Conservation (phyloP, 176 grass and related monocot genomes). For the Elaeis guineensis region DNA sequence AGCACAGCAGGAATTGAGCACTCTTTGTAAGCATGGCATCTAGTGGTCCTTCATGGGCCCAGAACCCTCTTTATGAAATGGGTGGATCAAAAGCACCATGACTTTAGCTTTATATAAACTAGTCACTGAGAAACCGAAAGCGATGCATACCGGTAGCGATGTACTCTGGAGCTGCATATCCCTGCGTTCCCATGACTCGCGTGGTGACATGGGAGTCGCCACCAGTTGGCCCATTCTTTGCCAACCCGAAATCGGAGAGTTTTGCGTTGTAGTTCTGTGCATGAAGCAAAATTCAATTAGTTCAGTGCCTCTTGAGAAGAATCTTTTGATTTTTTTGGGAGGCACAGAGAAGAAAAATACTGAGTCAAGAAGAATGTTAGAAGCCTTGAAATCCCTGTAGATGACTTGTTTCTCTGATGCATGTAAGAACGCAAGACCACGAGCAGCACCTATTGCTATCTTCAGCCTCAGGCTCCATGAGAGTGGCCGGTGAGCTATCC, state of each 20-base stretch:
- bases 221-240: conserved; percentile 67
- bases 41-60: no score
- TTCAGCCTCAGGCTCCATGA: conserved; percentile 34
- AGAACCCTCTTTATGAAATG: no score
- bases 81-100: no score
- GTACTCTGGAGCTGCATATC: conserved; percentile 96
- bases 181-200: no score
- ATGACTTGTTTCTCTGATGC: conserved; percentile 35
- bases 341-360: conserved; percentile 7
- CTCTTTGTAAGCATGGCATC: no score
- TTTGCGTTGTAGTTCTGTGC: conserved; percentile 55
- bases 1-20: no score
- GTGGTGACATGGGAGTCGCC: conserved; percentile 68
- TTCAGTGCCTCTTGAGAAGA: background rate
- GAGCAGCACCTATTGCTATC: conserved; percentile 41
- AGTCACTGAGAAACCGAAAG: no score
- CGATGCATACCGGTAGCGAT: conserved; percentile 52
- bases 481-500: conserved; percentile 18
- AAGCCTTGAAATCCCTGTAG: conserved; percentile 46
- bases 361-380: conserved; percentile 42
- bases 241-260: conserved; percentile 87
- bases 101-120: no score
- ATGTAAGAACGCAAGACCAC: conserved; percentile 47
- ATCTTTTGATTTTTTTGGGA: background rate
- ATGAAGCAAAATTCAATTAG: background rate